Evolutionary conservation across 805 yeast genomes (phyloP).

Genomic region (Myxozyma lipomycoides): DNA sequence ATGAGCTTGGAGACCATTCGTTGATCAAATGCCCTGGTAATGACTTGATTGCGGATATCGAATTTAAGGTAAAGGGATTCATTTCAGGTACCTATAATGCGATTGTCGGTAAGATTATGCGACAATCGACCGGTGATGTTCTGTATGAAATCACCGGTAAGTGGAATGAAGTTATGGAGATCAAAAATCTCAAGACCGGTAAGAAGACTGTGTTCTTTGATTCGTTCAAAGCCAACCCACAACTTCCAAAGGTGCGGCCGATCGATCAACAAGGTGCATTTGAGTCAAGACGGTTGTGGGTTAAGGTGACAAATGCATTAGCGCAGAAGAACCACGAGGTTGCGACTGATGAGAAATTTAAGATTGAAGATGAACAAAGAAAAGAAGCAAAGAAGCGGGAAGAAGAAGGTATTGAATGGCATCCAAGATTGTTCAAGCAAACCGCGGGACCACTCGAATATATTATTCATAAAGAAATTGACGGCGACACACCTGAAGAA

Average conservation of each 20-base stretch:
- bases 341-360: conserved; percentile 85
- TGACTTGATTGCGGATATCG: conserved; percentile 70
- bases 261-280: conserved; percentile 70
- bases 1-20: conserved; percentile 92
- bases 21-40: conserved; percentile 58
- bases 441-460: conserved; percentile 50
- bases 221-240: conserved; percentile 51
- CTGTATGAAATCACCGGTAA: conserved; percentile 75
- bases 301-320: conserved; percentile 74
- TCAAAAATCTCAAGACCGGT: conserved; percentile 51
- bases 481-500: conserved; percentile 49
- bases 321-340: conserved; percentile 68
- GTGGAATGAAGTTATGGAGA: conserved; percentile 84
- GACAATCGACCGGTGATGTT: conserved; percentile 48
- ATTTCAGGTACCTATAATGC: conserved; percentile 89
- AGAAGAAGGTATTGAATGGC: conserved; percentile 75
- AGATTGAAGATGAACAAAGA: conserved; percentile 86
- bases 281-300: conserved; percentile 85
- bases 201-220: conserved; percentile 55
- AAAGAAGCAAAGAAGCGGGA: conserved; percentile 62
- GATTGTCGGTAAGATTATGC: conserved; percentile 68
- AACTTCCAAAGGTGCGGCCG: conserved; percentile 71
- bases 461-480: conserved; percentile 60
- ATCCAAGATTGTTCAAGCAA: conserved; percentile 69
- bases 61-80: conserved; percentile 92